A percentile compares a stretch with the other conserved stretches of the same genome.
Conservation (phyloP, 2,329 filamentous ascomycete species). For the Didymella segeticola region DNA sequence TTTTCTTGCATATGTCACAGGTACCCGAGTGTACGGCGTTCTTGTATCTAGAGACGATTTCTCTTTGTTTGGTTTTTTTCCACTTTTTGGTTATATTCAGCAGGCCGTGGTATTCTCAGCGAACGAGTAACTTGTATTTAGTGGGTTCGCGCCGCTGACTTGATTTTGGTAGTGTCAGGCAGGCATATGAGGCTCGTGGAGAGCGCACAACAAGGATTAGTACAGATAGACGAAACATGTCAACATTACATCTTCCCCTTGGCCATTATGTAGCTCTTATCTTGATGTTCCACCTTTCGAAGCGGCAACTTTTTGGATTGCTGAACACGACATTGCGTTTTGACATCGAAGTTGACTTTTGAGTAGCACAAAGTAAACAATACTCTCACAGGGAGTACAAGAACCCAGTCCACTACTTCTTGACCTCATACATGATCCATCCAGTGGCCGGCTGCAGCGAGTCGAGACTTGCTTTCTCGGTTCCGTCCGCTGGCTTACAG, state of each 20-base stretch:
- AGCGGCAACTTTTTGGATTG: too few relatives aligned
- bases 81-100: not conserved
- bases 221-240: conserved; percentile 5
- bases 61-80: not conserved
- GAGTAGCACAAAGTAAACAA: not conserved
- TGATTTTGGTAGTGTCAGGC: not conserved
- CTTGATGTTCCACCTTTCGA: too few relatives aligned
- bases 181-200: not conserved
- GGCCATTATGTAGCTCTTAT: not conserved
- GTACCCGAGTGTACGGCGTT: conserved; percentile 2
- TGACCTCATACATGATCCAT: conserved; percentile 24
- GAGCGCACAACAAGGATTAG: not conserved
- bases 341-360: not conserved
- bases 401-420: not conserved
- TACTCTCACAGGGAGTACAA: too few relatives aligned
- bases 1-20: conserved; percentile 11
- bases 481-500: not conserved
- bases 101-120: not conserved
- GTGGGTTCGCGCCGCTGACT: conserved; percentile 5
- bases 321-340: not conserved
- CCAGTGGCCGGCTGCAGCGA: conserved; percentile 18
- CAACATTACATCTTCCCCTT: not conserved
- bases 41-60: not conserved
- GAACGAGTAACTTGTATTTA: conserved; percentile 15
- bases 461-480: conserved; percentile 11